These are phyloP conservation scores for Artemisia tridentata DNA, from an alignment of 129 eudicot species.

Conservation along the genomic window DNA sequence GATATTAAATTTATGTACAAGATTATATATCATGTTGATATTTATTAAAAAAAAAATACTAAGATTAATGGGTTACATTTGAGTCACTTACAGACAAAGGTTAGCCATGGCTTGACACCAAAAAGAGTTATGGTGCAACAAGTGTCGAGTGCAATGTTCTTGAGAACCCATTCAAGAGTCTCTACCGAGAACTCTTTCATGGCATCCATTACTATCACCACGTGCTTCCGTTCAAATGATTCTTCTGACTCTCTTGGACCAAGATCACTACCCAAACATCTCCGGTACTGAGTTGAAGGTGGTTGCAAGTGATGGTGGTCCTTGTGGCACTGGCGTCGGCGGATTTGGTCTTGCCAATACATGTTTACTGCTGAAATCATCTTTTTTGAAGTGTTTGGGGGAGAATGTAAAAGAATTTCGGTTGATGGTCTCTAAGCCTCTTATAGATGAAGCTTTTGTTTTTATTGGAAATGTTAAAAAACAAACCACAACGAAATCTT, in stretches of 20 bases:
- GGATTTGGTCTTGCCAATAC: constrained; percentile 18
- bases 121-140: constrained; percentile 56
- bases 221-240: constrained; percentile 34
- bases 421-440: constrained; percentile 7
- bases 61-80: too few relatives aligned
- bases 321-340: neutral
- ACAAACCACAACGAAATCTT: constrained; percentile 6
- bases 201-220: constrained; percentile 65
- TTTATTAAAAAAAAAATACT: too few relatives aligned
- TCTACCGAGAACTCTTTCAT: constrained; percentile 47
- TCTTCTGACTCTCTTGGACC: constrained; percentile 28
- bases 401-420: constrained; percentile 20
- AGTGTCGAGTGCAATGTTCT: constrained; percentile 34
- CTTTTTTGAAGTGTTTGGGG: constrained; percentile 13
- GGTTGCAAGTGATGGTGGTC: constrained; percentile 6
- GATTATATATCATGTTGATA: too few relatives aligned
- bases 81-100: constrained; percentile 46
- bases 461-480: constrained; percentile 26
- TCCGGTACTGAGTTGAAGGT: constrained; percentile 15
- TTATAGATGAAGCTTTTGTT: constrained; percentile 12
- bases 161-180: constrained; percentile 59
- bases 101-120: constrained; percentile 66
- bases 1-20: too few relatives aligned
- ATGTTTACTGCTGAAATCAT: constrained; percentile 25
- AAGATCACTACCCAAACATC: constrained; percentile 31